phyloP scores from a whole-genome alignment of 2,329 filamentous ascomycete genomes.

The Atkinsonella texensis region DNA sequence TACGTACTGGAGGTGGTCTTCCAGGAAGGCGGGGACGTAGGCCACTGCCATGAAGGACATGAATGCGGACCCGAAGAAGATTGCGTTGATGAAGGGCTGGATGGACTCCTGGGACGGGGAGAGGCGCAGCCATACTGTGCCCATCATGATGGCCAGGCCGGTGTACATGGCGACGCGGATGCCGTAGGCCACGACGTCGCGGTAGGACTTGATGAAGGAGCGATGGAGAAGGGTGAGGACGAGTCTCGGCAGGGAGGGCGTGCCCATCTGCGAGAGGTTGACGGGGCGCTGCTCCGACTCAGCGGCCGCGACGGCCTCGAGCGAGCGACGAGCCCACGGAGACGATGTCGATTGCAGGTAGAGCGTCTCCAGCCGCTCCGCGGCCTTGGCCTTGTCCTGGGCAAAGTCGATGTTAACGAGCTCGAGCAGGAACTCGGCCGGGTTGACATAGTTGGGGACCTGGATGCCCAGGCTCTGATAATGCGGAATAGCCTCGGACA shows the following conservation, averaged over 20 bases:
- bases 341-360: constrained; percentile 16
- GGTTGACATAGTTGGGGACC: constrained; percentile 61
- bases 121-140: constrained; percentile 73
- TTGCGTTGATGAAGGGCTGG: constrained; percentile 70
- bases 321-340: constrained; percentile 10
- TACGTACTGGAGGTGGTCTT: constrained; percentile 40
- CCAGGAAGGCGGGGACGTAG: constrained; percentile 73
- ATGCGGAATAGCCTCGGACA: constrained; percentile 46
- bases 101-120: constrained; percentile 58
- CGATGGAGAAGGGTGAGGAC: constrained; percentile 60
- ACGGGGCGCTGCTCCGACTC: constrained; percentile 10
- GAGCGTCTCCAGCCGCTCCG: constrained; percentile 20
- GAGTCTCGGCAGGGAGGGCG: constrained; percentile 36
- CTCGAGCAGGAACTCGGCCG: constrained; percentile 70
- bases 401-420: constrained; percentile 68
- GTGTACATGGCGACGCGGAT: constrained; percentile 72
- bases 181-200: constrained; percentile 74
- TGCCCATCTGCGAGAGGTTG: constrained; percentile 8
- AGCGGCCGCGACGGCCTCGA: constrained; percentile 14
- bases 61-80: constrained; percentile 64
- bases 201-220: constrained; percentile 71
- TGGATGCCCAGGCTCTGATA: constrained; percentile 48
- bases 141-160: constrained; percentile 72
- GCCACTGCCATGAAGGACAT: constrained; percentile 77
- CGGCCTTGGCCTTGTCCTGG: constrained; percentile 29